These are phyloP conservation scores for Volvariella surrecta DNA, from an alignment of 1,284 basidiomycete genomes.

Conservation along the genomic window DNA sequence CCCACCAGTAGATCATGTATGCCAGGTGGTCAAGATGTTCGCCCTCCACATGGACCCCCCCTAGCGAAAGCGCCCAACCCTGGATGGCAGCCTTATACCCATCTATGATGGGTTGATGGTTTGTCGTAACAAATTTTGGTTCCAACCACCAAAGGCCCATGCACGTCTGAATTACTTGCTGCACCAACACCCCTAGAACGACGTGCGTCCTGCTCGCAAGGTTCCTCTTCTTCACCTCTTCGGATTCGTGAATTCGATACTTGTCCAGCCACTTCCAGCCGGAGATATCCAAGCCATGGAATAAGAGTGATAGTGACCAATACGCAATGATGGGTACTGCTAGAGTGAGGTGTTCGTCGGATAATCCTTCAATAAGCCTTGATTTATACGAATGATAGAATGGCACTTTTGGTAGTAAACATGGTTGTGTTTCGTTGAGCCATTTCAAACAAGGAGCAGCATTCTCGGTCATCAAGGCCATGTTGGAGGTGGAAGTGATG, in stretches of 20 bases:
- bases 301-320: constrained; percentile 79
- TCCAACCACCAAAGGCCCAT: constrained; percentile 38
- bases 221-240: constrained; percentile 75
- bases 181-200: constrained; percentile 71
- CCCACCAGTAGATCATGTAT: constrained; percentile 92
- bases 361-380: constrained; percentile 49
- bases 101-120: background rate
- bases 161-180: constrained; percentile 81
- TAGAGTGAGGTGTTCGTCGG: constrained; percentile 73
- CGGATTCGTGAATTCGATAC: constrained; percentile 84
- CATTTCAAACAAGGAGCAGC: too few species aligned
- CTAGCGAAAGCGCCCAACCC: too few species aligned
- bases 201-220: constrained; percentile 68
- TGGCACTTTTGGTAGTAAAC: constrained; percentile 22
- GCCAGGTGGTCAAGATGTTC: constrained; percentile 27
- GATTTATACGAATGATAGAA: constrained; percentile 57
- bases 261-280: constrained; percentile 75
- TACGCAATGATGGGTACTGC: constrained; percentile 78
- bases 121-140: background rate
- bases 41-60: constrained; percentile 10
- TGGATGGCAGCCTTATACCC: too few species aligned
- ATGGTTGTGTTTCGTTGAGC: too few species aligned
- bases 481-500: too few species aligned
- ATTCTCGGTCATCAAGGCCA: too few species aligned
- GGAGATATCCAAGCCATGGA: constrained; percentile 74